Evolutionary conservation across 2,329 filamentous ascomycete genomes (phyloP).

Genomic region (Lachnellula subtilissima): DNA sequence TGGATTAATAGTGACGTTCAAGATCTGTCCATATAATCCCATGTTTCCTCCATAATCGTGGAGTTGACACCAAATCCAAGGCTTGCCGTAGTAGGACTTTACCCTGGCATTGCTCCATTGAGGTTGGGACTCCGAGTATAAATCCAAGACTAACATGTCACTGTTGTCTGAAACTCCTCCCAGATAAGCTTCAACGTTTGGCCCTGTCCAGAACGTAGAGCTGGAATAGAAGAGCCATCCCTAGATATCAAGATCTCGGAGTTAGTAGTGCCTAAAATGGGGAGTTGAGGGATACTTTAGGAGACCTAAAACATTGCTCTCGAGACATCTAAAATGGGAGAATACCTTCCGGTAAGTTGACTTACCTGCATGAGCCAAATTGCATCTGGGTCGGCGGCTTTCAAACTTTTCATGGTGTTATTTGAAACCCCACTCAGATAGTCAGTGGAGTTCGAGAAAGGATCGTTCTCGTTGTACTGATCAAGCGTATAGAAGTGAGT

Average conservation of each 20-base stretch:
- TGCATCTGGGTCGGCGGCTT: slow-evolving; percentile 42
- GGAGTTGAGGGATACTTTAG: too few species aligned
- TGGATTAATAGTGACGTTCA: slow-evolving; percentile 43
- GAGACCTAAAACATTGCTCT: too few species aligned
- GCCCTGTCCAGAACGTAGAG: slow-evolving; percentile 40
- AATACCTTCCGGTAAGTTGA: too few species aligned
- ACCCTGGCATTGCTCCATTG: slow-evolving; percentile 44
- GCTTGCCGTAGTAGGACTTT: slow-evolving; percentile 45
- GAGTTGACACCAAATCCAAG: slow-evolving; percentile 51
- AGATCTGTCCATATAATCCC: slow-evolving; percentile 46
- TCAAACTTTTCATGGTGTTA: slow-evolving; percentile 43
- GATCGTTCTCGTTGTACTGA: slow-evolving; percentile 49
- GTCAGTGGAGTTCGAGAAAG: slow-evolving; percentile 39
- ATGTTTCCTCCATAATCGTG: slow-evolving; percentile 47
- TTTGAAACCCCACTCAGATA: slow-evolving; percentile 40
- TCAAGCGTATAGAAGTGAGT: slow-evolving; percentile 46
- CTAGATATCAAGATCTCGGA: slow-evolving; percentile 27
- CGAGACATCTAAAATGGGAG: too few species aligned
- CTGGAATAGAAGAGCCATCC: slow-evolving; percentile 46
- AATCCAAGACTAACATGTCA: slow-evolving; percentile 48
- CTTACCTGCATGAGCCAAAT: slow-evolving; percentile 41
- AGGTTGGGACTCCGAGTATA: slow-evolving; percentile 45
- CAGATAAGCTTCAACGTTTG: slow-evolving; percentile 45
- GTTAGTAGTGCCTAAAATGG: too few species aligned
- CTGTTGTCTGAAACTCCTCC: slow-evolving; percentile 38